These are phyloP conservation scores for Pyronema omphalodes DNA, from an alignment of 495 filamentous ascomycete genomes.

Conservation along the genomic window DNA sequence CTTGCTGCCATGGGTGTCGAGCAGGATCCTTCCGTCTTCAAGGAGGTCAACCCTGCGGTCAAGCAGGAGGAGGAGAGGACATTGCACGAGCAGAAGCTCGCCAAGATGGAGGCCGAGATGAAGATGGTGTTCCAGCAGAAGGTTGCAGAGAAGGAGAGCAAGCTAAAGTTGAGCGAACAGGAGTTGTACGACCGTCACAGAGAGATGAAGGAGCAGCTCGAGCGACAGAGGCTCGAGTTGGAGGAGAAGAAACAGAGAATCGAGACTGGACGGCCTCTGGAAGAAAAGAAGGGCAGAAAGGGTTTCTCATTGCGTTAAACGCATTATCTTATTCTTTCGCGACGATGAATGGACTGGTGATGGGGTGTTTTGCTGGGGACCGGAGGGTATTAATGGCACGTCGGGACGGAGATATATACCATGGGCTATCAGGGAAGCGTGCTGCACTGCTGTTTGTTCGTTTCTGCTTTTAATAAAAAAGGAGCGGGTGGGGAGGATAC, in stretches of 20 bases:
- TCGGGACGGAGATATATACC: neutral
- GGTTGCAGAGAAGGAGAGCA: constrained; percentile 98
- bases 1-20: constrained; percentile 94
- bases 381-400: neutral
- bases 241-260: constrained; percentile 92
- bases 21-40: constrained; percentile 97
- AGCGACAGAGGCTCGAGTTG: constrained; percentile 78
- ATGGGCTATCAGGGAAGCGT: neutral
- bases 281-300: constrained; percentile 93
- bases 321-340: neutral
- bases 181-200: constrained; percentile 92
- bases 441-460: neutral
- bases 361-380: neutral
- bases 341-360: neutral
- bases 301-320: constrained; percentile 89
- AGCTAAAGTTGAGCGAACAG: constrained; percentile 96
- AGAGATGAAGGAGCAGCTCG: constrained; percentile 99
- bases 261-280: constrained; percentile 84
- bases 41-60: constrained; percentile 98
- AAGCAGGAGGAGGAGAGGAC: constrained; percentile 98
- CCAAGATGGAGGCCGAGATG: constrained; percentile 99
- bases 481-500: neutral
- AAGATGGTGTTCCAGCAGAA: constrained; percentile 99
- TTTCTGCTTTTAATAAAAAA: constrained; percentile 1
- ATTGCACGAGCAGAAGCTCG: constrained; percentile 96